These are phyloP conservation scores for Lactarius pseudohatsudake DNA, from an alignment of 768 basidiomycete genomes.

Conservation along the genomic window DNA sequence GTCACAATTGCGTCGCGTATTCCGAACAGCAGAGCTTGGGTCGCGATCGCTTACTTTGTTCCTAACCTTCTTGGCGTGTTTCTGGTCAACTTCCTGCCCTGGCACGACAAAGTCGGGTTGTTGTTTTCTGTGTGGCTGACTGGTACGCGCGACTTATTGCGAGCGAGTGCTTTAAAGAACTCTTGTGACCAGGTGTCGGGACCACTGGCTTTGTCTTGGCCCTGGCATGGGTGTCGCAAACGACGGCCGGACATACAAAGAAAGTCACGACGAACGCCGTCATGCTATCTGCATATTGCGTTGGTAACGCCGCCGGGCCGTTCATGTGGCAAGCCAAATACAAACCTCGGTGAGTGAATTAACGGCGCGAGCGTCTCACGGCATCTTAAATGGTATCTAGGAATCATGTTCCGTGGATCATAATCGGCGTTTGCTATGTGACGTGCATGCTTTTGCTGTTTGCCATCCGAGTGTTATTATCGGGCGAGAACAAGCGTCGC, in stretches of 20 bases:
- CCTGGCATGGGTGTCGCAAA: conserved; percentile 61
- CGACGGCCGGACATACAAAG: conserved; percentile 74
- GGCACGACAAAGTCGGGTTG: conserved; percentile 63
- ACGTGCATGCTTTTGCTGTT: conserved; percentile 51
- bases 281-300: conserved; percentile 67
- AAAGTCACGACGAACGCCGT: conserved; percentile 69
- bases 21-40: conserved; percentile 60
- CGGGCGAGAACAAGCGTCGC: conserved; percentile 61
- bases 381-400: conserved; percentile 36
- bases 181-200: conserved; percentile 40
- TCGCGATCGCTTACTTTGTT: conserved; percentile 58
- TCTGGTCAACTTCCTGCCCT: conserved; percentile 63
- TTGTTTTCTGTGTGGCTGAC: conserved; percentile 57
- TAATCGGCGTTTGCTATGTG: conserved; percentile 66
- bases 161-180: neutral
- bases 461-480: conserved; percentile 52
- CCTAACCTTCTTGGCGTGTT: conserved; percentile 65
- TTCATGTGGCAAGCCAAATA: conserved; percentile 77
- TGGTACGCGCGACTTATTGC: conserved; percentile 38
- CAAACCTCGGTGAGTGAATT: conserved; percentile 52
- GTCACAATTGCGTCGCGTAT: conserved; percentile 57
- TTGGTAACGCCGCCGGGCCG: conserved; percentile 67
- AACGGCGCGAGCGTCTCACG: neutral
- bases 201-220: conserved; percentile 61
- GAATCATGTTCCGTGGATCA: conserved; percentile 73